Evolutionary conservation across 352 stramenopile genomes (phyloP), one percentile per base, ranked within the genome.

Genomic region (Lagenidium giganteum): DNA sequence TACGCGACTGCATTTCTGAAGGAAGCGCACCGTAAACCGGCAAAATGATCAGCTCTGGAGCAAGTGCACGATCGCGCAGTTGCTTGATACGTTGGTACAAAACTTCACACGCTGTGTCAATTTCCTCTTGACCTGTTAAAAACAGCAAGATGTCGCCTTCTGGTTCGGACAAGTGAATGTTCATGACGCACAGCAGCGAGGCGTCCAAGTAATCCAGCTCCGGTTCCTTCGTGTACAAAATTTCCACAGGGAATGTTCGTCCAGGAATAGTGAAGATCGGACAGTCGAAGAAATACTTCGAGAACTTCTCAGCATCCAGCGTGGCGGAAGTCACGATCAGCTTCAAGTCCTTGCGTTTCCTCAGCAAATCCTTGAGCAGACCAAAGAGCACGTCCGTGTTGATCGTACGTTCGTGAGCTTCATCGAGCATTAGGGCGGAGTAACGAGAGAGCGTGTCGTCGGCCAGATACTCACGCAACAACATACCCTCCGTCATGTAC

Each of bases 401-500:
- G 25, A 99, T 85, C 33, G 81, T 97, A 5, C 97, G 72, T 63
- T 99, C 97, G 67, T 99, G 97, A 1, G 96, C 96, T 79, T 99
- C 97, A 58, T 94, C 96, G 28, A 99, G 96, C 57, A 99, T 98
- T 27, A 99, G 56, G 4, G 90, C 92, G 18, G 74, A 84, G 61
- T 98, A 98, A 45, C 95, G 86, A n/a, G 78, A 91, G 17, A 99
- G 68, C 37, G 95, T 84, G 22, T 93, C 79, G 71, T 99, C 96
- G 5, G 93, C 91, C 12, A 99, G 72, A 61, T 99, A 99, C 66
- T 99, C 97, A 54, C 97, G 85, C 70, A 99, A 85, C 1, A 99
- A 66, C 96, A 99, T 99, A 70, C 97, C 97, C 72, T 99, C 97
- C 2, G 96, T 99, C 96, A 99, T 99, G 68, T 99, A 99, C 75